Conservation (phyloP, 2,329 filamentous ascomycete genomes). For the Sphaerulina vaccinii region DNA sequence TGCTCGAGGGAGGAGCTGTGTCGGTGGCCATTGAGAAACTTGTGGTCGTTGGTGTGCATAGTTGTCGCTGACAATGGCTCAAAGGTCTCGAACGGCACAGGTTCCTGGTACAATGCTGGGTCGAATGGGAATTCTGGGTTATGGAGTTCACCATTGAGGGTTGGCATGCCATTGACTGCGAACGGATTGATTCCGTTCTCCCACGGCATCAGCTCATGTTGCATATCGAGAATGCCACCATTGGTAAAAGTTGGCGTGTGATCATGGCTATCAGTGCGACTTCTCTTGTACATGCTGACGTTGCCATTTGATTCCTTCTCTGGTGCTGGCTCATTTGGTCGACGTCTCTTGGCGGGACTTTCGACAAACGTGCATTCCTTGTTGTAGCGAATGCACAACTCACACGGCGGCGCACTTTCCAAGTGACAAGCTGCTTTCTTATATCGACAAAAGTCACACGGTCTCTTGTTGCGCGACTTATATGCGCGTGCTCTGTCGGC, state of each 20-base stretch:
- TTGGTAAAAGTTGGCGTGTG: conserved; percentile 23
- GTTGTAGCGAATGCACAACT: conserved; percentile 45
- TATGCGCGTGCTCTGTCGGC: conserved; percentile 37
- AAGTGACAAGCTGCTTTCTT: conserved; percentile 49
- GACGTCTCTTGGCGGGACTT: conserved; percentile 35
- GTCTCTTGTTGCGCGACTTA: conserved; percentile 42
- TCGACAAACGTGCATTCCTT: conserved; percentile 49
- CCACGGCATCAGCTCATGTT: conserved; percentile 31
- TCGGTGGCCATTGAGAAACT: conserved; percentile 11
- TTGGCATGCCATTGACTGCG: conserved; percentile 27
- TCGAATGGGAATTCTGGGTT: conserved; percentile 32
- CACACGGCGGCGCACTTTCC: conserved; percentile 44
- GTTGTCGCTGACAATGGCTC: conserved; percentile 31
- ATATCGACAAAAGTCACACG: conserved; percentile 49
- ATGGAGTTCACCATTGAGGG: conserved; percentile 20
- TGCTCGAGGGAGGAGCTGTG: conserved; percentile 28
- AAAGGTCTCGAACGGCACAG: conserved; percentile 31
- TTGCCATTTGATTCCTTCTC: conserved; percentile 18
- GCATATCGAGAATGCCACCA: conserved; percentile 29
- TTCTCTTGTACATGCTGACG: conserved; percentile 20
- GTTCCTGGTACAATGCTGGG: conserved; percentile 32
- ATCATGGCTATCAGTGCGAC: conserved; percentile 22
- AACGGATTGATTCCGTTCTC: conserved; percentile 32
- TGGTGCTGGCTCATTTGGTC: conserved; percentile 32
- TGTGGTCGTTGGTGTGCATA: conserved; percentile 16